Conservation (phyloP, 306 rosid genomes). For the Trichosanthes truncata region DNA sequence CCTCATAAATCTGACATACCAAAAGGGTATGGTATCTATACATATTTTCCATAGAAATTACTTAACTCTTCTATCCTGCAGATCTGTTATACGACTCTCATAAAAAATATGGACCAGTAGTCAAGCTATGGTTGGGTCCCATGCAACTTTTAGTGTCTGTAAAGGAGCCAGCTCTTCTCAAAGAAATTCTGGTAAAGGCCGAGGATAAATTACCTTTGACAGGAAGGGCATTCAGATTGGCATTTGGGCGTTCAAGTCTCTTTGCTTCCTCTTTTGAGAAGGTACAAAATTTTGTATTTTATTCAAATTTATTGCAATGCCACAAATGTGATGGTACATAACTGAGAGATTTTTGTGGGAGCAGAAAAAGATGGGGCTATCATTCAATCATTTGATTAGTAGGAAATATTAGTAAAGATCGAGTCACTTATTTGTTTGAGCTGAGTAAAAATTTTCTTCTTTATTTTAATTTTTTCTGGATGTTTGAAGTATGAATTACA, state of each 20-base stretch:
- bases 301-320: neutral
- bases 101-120: conserved; percentile 48
- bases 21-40: neutral
- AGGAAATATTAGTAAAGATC: neutral
- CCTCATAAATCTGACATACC: neutral
- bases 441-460: neutral
- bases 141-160: conserved; percentile 71
- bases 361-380: neutral
- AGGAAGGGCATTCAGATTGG: conserved; percentile 50
- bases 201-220: conserved; percentile 58
- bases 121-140: conserved; percentile 85
- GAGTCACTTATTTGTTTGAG: neutral
- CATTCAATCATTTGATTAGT: neutral
- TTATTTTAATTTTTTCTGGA: neutral
- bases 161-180: conserved; percentile 49
- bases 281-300: conserved; percentile 25
- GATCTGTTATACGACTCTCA: conserved; percentile 55
- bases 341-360: neutral
- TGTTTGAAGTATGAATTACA: neutral
- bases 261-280: conserved; percentile 62
- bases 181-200: conserved; percentile 66
- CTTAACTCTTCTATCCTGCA: conserved; percentile 20
- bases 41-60: neutral
- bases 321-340: neutral
- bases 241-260: conserved; percentile 67